Evolutionary conservation across 1,139 yeast species (phyloP), one percentile per base, ranked within the genome.

Genomic region (Yamadazyma spencermartinsiae): DNA sequence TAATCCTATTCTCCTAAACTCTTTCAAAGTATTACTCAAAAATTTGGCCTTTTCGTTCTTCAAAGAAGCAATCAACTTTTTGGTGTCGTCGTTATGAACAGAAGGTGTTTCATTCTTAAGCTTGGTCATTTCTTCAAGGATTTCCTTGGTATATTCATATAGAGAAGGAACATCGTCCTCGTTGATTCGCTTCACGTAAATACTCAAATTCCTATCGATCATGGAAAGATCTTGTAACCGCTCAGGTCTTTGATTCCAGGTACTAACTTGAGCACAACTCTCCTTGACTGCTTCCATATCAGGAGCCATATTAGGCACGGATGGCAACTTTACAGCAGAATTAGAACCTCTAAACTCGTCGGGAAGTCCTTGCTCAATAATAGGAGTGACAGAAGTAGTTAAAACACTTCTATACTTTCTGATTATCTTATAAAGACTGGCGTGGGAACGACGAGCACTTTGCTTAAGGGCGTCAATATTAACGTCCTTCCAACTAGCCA

Each of bases 401-500:
- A 92, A 61, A 27, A 85, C 53, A 2, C 74, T 74, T 36, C 98
- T 78, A 58, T 87, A 92, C 57, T 88, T 89, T 46, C 92, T 76
- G 8, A 92, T 86, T 42, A 87, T 61, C 61, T 89, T 92, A 74
- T 84, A 92, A 42, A 94, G 78, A 50, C 74, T 80, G 46, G 81
- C 79, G 56, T 94, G 98, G 0, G 98, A 89, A 38, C 83, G 78
- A 49, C 87, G 80, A 3, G 98, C 92, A 63, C 96, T 87, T 61
- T 90, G 97, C 50, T 87, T 88, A 50, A 94, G 73, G 0, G 98
- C 96, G 55, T 85, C 95, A 34, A 89, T 80, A 54, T 94, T 94
- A 10, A 90, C 92, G 62, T 94, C 99, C 53, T 90, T 89, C 98
- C 98, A 94, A 55, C 96, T 86, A 1, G 98, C 97, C 21, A 94